Evolutionary conservation across 2,329 filamentous ascomycete species (phyloP), one percentile per base, ranked within the genome.

Genomic region (Pseudodiploospora longispora): DNA sequence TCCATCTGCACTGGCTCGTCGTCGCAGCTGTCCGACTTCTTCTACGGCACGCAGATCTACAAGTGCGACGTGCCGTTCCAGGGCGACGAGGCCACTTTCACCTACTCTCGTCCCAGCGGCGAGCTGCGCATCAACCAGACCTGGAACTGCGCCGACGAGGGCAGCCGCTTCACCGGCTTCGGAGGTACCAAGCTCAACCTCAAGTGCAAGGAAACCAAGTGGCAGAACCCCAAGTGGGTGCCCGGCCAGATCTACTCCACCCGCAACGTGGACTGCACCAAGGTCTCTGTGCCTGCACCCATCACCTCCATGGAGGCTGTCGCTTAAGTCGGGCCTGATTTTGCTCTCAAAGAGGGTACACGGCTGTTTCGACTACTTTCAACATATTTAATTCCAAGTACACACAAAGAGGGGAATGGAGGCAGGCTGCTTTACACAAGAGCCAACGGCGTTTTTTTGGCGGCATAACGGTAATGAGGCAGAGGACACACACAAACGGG

Each of bases 41-140:
- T 75, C 61, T 74, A 71, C 56, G 73, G 71, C 52, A 66, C 57
- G 41, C 12, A 66, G 31, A 41, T 52, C 37, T 76, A 75, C 62
- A 55, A 56, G 6, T 78, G 74, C 63, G 50, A 52, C 3, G 47
- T 56, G 7, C 59, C 63, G n/a, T 54, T 55, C 6, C 52, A 35
- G 5, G 49, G 46, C 10, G 43, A 50, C 42, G 56, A 60, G 28
- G 53, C 56, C 38, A 66, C 65, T 3, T 78, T 76, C 48, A 61
- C 61, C 42, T 77, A 66, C 50, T 64, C 55, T 54, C 55, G 62
- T 9, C 59, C 67, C 4, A 51, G 52, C 29, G 54, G 57, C 6
- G 47, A 58, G 42, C 55, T 77, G 40, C 51, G 56, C 31, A 47
- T 76, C 49, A 71, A 71, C 57, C 72, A 76, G 61, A 69, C 63